Percentiles rank a stretch among this genome's conserved stretches.
These are phyloP conservation scores for Solidago caesia DNA, from an alignment of 129 eudicot genomes.

Conservation along the genomic window DNA sequence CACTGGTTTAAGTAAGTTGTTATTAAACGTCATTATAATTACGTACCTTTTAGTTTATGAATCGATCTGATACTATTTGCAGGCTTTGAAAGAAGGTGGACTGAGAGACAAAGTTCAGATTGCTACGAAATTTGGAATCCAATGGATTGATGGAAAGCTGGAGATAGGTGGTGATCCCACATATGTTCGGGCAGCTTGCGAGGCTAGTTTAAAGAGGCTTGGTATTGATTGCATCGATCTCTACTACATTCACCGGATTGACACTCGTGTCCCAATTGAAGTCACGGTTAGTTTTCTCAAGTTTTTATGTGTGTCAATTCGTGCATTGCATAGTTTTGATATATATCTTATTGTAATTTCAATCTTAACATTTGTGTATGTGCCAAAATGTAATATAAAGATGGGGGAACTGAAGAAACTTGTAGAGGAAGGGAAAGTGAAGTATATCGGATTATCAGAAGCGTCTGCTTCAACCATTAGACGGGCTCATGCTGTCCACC, in stretches of 20 bases:
- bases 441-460: conserved; percentile 70
- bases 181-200: conserved; percentile 41
- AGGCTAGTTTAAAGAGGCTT: conserved; percentile 51
- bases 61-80: neutral
- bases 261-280: conserved; percentile 45
- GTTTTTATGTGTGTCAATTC: neutral
- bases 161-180: conserved; percentile 36
- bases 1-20: too few relatives aligned
- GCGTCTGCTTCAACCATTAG: conserved; percentile 69
- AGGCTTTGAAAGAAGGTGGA: conserved; percentile 46
- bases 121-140: conserved; percentile 47
- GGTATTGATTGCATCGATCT: conserved; percentile 44
- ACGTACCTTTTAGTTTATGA: neutral
- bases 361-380: neutral
- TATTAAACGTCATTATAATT: too few relatives aligned
- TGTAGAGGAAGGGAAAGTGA: conserved; percentile 70
- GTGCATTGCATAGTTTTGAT: neutral
- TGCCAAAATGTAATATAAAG: conserved; percentile 19
- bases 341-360: neutral
- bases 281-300: conserved; percentile 32
- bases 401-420: conserved; percentile 63
- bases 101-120: conserved; percentile 37
- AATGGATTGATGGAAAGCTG: neutral
- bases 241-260: conserved; percentile 45
- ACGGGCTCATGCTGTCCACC: conserved; percentile 84